Evolutionary conservation across 1,284 basidiomycete species (phyloP).

Genomic region (Apiotrichum sp.): DNA sequence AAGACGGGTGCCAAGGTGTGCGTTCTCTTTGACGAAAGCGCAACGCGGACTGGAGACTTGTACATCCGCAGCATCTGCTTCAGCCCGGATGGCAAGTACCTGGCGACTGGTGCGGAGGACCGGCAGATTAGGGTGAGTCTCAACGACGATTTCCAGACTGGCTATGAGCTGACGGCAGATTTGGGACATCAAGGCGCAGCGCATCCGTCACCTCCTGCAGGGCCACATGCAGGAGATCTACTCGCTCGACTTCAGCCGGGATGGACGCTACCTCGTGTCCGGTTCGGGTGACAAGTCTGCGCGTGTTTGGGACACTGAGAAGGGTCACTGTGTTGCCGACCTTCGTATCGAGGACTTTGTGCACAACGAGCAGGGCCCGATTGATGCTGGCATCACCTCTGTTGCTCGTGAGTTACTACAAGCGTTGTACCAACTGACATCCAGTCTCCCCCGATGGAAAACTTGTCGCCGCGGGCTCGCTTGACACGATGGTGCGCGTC

Average conservation of each 20-base stretch:
- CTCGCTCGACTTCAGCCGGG: slow-evolving; percentile 75
- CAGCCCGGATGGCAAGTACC: slow-evolving; percentile 69
- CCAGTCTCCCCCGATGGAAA: slow-evolving; percentile 74
- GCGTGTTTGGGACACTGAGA: slow-evolving; percentile 78
- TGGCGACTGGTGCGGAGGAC: slow-evolving; percentile 81
- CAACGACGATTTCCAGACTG: not conserved
- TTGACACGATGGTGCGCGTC: slow-evolving; percentile 77
- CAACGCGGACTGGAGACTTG: slow-evolving; percentile 61
- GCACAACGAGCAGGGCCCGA: slow-evolving; percentile 51
- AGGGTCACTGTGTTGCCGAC: slow-evolving; percentile 53
- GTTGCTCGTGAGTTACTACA: slow-evolving; percentile 41
- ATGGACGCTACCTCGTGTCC: slow-evolving; percentile 76
- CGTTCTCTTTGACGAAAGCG: slow-evolving; percentile 62
- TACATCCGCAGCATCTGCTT: slow-evolving; percentile 81
- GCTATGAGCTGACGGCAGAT: slow-evolving; percentile 51
- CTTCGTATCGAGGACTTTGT: slow-evolving; percentile 50
- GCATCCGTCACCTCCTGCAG: slow-evolving; percentile 65
- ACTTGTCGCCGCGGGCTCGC: slow-evolving; percentile 72
- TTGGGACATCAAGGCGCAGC: slow-evolving; percentile 75
- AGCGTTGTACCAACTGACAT: not conserved
- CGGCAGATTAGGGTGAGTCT: slow-evolving; percentile 65
- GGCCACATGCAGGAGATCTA: slow-evolving; percentile 89
- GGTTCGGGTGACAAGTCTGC: slow-evolving; percentile 85
- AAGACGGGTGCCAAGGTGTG: slow-evolving; percentile 75
- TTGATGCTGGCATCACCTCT: slow-evolving; percentile 68